Evolutionary conservation across 768 basidiomycete species (phyloP), one percentile per base, ranked within the genome.

Genomic region (Kwoniella shandongensis): DNA sequence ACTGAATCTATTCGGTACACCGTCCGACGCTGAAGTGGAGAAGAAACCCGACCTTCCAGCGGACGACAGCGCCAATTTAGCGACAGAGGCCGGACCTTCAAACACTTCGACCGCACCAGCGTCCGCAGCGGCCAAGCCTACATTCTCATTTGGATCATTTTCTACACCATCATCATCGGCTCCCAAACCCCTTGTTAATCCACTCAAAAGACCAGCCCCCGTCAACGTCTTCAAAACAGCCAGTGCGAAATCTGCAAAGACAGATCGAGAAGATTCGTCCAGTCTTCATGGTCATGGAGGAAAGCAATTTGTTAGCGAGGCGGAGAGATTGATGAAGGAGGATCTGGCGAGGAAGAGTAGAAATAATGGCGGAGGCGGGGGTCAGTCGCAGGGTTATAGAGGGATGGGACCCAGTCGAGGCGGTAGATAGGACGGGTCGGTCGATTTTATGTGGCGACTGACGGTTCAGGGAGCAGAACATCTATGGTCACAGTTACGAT

Each of bases 321-420:
- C 88, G 15, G 93, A 97, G 76, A 81, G 83, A 61, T 77, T 98
- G 57, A 93, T 96, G 59, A 64, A 85, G 56, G 94, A 97, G 79
- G 91, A 96, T 26, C 88, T 89, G 78, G 90, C 91, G 76, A 81
- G 91, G 72, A 93, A 94, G 77, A 82, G 40, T 36, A 60, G 50
- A 40, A 42, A 56, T n/a, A 42, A 44, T 20, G 39, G 49, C 26
- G 41, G 59, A 20, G 57, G 65, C 4, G 40, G 38, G 23, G 65
- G 66, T 4, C 45, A 47, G 15, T 48, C 61, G 27, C 51, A 57
- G 26, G 47, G 53, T 41, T 69, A 68, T 59, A 50, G 56, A 27
- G 67, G 73, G 6, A 66, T 66, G 57, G 72, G 72, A 2, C 70
- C 70, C 1, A 48, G 44, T 6, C 29, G 67, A 32, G 66, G 55